A percentile compares a stretch with the other conserved stretches of the same genome.
Conservation (phyloP, 441 rosid species). For the Pelargonium fulgidum region DNA sequence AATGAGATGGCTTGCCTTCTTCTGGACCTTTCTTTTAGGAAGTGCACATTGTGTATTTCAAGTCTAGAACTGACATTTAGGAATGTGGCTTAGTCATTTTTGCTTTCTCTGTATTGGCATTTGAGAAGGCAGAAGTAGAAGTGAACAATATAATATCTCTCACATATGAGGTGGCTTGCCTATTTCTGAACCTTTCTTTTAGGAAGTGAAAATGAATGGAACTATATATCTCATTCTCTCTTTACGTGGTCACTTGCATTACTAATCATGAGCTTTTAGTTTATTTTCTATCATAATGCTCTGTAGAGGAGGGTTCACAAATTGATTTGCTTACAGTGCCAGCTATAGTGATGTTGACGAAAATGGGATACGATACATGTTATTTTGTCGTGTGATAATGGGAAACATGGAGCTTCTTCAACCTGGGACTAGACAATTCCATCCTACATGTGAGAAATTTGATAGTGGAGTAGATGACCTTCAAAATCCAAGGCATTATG, state of each 20-base stretch:
- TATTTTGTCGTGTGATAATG: constrained; percentile 85
- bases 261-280: not conserved
- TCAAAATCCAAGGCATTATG: constrained; percentile 52
- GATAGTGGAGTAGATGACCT: constrained; percentile 91
- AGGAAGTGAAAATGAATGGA: not conserved
- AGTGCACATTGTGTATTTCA: not conserved
- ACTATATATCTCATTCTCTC: not conserved
- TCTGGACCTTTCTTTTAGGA: too few relatives aligned
- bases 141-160: too few relatives aligned
- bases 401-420: constrained; percentile 78
- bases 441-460: constrained; percentile 64
- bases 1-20: too few relatives aligned
- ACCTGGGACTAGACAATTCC: constrained; percentile 49
- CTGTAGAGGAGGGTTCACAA: constrained; percentile 14
- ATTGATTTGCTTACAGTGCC: constrained; percentile 52
- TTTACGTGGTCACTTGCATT: constrained; percentile 5
- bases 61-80: not conserved
- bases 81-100: not conserved
- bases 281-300: not conserved
- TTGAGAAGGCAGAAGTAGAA: not conserved
- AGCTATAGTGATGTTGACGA: constrained; percentile 83
- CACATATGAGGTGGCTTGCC: too few relatives aligned
- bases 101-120: not conserved
- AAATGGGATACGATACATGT: constrained; percentile 61
- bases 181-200: too few relatives aligned